Base-by-base conservation (phyloP, 106 monocot genomes). In the Dioscorea dumetorum region DNA sequence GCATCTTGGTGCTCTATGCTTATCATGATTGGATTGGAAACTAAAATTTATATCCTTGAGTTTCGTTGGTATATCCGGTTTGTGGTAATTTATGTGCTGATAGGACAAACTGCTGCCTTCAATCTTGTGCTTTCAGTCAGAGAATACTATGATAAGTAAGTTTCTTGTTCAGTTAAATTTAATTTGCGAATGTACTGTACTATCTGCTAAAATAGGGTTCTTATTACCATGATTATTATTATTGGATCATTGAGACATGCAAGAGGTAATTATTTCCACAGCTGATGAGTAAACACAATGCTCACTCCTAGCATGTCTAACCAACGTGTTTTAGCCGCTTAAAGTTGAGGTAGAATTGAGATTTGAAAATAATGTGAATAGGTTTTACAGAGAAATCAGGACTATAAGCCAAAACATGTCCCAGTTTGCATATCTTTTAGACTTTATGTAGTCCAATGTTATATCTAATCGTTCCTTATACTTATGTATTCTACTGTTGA, bases 21-120 rank as follows among this genome's bases (percentile, higher is more conserved):
- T 72, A 56, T 67, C 22, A 85, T 93, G 92, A 76, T 85, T 73
- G 66, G 60, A 76, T 3, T 85, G 41, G 97, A 99, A 68, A 93
- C 81, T 64, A 93, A 76, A 72, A 72, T 99, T 49, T 99, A 99
- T 66, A 85, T 99, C 32, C 22, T 16, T 67, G 97, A 99, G 67
- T 80, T 89, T 24, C 76, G 97, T 54, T 99, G 97, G 97, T 99
- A 99, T 69, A 51, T 99, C 32, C 76, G 90, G 11, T 99, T 99
- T 81, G 82, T 75, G 12, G 72, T 99, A 23, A 24, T 93, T 28
- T 92, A 90, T 81, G 80, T 79, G 62, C 80, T 90, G 61, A 68
- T 99, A 2, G 89, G 87, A 19, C 79, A 93, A 75, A 62, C 75
- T 70, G 71, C 84, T 62, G 76, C 85, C 67, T 87, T 87, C 74